Evolutionary conservation across 2,329 filamentous ascomycete species (phyloP), one percentile per base, ranked within the genome.

Genomic region (Aureobasidium namibiae): DNA sequence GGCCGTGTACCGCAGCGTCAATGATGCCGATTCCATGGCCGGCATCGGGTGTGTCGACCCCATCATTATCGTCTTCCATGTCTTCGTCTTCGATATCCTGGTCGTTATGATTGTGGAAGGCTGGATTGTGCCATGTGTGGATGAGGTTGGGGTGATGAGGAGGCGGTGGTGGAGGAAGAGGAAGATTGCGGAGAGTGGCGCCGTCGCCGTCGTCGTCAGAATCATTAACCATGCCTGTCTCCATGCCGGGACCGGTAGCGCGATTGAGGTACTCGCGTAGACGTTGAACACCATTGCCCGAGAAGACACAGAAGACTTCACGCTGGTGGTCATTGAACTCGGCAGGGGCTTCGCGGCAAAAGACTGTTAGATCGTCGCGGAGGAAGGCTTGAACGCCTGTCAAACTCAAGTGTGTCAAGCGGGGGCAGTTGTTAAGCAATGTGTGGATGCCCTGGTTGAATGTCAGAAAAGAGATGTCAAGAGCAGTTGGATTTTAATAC

Each of bases 241-340:
- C 52, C n/a, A 56, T 14, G 16, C 53, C 53, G 39, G 44, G 41
- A 33, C 61, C 60, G 39, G 46, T 56, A 11, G 54, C 41, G 11
- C 74, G 73, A 64, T 91, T 95, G 39, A 99, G 80, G 69, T 91
- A 89, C 29, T 86, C 81, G 42, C 92, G 87, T 26, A 99, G 82
- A 41, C 83, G 82, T 42, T 78, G 78, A 1, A 99, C 92, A 59
- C 92, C 92, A 26, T 83, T 81, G 6, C 94, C 92, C 1, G 92
- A 96, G 73, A 99, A 99, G 57, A 99, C 94, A 69, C 94, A 99
- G 71, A 99, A 99, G 8, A 97, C 90, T 56, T 92, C 87, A 63
- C 94, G 85, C 72, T 99, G 94, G 69, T 96, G 91, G 48, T 92
- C 88, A 18, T 92, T 97, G 71, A 99, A 99, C 73, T 97, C 94